Conservation (phyloP, 805 yeast genomes). For the Blastobotrys parvus region DNA sequence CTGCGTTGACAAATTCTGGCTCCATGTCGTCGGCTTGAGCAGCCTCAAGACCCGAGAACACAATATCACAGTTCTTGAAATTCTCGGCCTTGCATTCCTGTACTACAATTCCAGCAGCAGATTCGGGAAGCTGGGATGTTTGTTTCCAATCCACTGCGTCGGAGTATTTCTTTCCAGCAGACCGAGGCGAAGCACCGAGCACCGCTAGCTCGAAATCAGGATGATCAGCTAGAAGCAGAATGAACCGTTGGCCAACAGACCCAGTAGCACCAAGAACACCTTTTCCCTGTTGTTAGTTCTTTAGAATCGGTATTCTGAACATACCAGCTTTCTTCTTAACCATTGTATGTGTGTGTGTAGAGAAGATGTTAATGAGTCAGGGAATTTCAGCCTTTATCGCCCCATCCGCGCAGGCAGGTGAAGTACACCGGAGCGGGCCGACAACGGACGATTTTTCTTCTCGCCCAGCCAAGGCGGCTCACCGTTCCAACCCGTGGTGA, state of each 20-base stretch:
- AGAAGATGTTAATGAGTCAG: no score
- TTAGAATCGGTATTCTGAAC: neutral
- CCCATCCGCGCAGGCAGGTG: no score
- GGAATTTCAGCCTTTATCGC: no score
- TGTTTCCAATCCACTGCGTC: slow-evolving; percentile 95
- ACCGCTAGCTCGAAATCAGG: slow-evolving; percentile 82
- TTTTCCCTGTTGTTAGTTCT: neutral
- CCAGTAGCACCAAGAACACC: slow-evolving; percentile 99
- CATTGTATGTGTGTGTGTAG: neutral
- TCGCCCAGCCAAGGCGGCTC: no score
- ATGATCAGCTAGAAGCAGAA: slow-evolving; percentile 71
- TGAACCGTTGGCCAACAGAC: slow-evolving; percentile 94
- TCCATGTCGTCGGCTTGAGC: slow-evolving; percentile 92
- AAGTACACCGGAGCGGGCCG: no score
- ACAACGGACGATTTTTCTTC: no score
- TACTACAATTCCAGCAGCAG: slow-evolving; percentile 55
- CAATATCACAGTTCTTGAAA: slow-evolving; percentile 86
- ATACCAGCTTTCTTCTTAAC: slow-evolving; percentile 2
- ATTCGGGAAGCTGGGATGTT: slow-evolving; percentile 67
- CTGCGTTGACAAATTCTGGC: slow-evolving; percentile 70
- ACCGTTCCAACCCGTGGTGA: no score
- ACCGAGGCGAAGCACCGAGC: slow-evolving; percentile 87
- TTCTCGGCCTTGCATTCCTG: slow-evolving; percentile 67
- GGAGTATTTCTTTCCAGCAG: slow-evolving; percentile 81
- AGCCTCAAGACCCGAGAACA: slow-evolving; percentile 90